Conservation (phyloP, 345 rosid genomes). For the Sisymbrium irio region DNA sequence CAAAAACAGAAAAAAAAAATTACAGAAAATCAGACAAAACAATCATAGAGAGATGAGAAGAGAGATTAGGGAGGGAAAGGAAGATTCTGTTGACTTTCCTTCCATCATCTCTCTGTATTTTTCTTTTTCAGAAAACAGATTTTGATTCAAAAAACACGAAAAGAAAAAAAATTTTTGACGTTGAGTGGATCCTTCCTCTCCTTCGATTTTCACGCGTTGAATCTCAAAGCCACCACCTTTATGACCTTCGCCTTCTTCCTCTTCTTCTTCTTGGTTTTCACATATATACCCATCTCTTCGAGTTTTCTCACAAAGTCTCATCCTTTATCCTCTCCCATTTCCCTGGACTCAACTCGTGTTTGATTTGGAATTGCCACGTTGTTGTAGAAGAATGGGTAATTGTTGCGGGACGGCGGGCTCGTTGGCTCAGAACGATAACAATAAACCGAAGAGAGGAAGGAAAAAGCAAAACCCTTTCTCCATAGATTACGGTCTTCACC, state of each 20-base stretch:
- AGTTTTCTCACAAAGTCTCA: not conserved
- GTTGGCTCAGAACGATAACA: constrained; percentile 29
- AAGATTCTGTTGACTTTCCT: constrained; percentile 36
- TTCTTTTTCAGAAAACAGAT: too few species aligned
- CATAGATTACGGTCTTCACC: constrained; percentile 45
- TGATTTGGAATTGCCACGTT: not conserved
- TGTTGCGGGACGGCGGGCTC: constrained; percentile 65
- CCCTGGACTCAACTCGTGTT: too few species aligned
- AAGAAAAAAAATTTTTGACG: not conserved
- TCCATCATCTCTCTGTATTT: constrained; percentile 3
- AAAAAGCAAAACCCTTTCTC: constrained; percentile 76
- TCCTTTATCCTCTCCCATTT: not conserved
- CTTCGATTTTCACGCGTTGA: constrained; percentile 27
- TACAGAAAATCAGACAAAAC: not conserved
- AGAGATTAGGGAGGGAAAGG: constrained; percentile 18
- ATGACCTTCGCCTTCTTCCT: constrained; percentile 16
- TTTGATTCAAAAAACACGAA: not conserved
- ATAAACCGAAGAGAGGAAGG: constrained; percentile 41
- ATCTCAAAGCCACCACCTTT: not conserved
- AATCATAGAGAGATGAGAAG: constrained; percentile 28
- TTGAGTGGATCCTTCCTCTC: constrained; percentile 17
- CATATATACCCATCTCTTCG: not conserved
- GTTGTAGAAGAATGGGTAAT: constrained; percentile 70
- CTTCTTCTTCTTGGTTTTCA: constrained; percentile 14
- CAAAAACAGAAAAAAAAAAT: not conserved